A percentile compares a stretch with the other conserved stretches of the same genome.
phyloP scores from a whole-genome alignment of 768 basidiomycete genomes.

The Trametes gibbosa region DNA sequence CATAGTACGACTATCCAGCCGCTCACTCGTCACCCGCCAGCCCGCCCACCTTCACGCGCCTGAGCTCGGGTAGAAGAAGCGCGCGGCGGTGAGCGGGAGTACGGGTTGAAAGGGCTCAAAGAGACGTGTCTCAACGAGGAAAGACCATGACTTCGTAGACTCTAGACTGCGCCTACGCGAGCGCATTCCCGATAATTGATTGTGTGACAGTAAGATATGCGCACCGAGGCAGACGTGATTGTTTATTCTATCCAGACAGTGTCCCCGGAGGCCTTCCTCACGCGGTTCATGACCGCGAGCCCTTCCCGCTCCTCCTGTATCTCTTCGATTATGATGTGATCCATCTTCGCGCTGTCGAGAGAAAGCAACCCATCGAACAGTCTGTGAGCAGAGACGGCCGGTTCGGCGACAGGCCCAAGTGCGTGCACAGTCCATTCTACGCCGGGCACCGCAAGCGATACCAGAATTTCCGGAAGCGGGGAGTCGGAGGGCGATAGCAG shows the following conservation, averaged over 20 bases:
- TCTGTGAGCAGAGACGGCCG: constrained; percentile 69
- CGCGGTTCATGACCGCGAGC: constrained; percentile 91
- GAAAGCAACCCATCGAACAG: constrained; percentile 87
- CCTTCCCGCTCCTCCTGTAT: constrained; percentile 79
- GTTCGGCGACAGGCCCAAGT: constrained; percentile 48
- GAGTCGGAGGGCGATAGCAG: constrained; percentile 66
- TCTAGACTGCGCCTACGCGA: background rate
- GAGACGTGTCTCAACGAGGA: background rate
- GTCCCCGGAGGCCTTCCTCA: constrained; percentile 83
- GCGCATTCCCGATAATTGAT: too few relatives aligned
- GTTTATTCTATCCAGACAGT: constrained; percentile 24
- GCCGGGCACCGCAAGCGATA: constrained; percentile 21
- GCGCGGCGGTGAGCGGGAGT: background rate
- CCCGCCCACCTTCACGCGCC: constrained; percentile 13
- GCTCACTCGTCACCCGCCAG: constrained; percentile 9
- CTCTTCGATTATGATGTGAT: constrained; percentile 84
- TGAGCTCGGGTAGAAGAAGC: background rate
- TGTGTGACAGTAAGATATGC: background rate
- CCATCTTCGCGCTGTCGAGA: constrained; percentile 73
- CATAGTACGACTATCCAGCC: background rate
- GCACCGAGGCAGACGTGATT: background rate
- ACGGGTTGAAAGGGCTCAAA: background rate
- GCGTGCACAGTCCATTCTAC: constrained; percentile 57
- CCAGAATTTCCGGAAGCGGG: constrained; percentile 31
- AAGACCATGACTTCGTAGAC: background rate